Evolutionary conservation across 208 protist species (phyloP).

Genomic region (Trypanosoma congolense): DNA sequence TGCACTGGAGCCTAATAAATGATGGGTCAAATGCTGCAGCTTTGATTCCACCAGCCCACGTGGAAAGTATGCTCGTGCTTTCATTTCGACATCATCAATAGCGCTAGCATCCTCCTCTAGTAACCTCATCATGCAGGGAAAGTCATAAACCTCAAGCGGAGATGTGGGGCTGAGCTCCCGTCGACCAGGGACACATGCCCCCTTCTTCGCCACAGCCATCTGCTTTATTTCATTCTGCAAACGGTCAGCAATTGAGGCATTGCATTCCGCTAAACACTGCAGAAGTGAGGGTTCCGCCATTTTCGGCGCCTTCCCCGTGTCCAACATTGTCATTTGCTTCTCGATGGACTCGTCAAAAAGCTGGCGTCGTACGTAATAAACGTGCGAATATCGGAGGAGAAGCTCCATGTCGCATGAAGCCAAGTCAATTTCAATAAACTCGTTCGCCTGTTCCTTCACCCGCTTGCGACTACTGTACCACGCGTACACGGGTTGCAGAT

Average conservation of each 20-base stretch:
- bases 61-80: constrained; percentile 68
- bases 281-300: constrained; percentile 54
- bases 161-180: constrained; percentile 71
- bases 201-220: constrained; percentile 54
- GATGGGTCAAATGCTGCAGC: constrained; percentile 36
- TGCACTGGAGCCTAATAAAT: constrained; percentile 33
- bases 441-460: constrained; percentile 84
- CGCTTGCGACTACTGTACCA: constrained; percentile 82
- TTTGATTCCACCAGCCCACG: constrained; percentile 52
- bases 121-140: constrained; percentile 87
- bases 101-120: constrained; percentile 69
- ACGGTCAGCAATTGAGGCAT: constrained; percentile 37
- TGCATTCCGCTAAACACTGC: constrained; percentile 50
- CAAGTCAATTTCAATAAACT: constrained; percentile 86
- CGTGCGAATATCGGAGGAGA: constrained; percentile 79
- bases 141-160: constrained; percentile 69
- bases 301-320: constrained; percentile 65
- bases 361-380: constrained; percentile 78
- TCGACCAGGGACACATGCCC: constrained; percentile 42
- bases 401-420: constrained; percentile 80
- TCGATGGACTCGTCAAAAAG: constrained; percentile 74
- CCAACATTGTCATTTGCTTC: constrained; percentile 72
- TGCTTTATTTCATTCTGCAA: constrained; percentile 52
- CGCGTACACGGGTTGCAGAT: constrained; percentile 75
- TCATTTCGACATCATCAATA: constrained; percentile 70